Conservation (phyloP, 1,139 yeast genomes). For the Arxiozyma slooffiae region DNA sequence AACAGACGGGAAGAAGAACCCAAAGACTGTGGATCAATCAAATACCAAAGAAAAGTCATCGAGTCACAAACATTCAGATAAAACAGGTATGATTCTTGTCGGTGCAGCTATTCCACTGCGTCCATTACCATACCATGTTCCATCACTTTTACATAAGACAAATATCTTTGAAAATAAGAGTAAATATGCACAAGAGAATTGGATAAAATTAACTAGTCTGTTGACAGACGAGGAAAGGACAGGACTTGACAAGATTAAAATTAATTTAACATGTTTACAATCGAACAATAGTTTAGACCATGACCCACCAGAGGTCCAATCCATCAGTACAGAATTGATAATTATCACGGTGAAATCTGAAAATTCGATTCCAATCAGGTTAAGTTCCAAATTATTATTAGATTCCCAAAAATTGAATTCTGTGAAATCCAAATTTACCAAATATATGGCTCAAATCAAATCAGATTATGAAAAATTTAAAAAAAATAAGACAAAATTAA, state of each 20-base stretch:
- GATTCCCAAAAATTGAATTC: constrained; percentile 13
- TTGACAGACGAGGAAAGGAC: constrained; percentile 22
- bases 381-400: constrained; percentile 23
- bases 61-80: constrained; percentile 7
- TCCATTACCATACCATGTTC: constrained; percentile 32
- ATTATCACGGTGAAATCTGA: constrained; percentile 28
- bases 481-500: constrained; percentile 7
- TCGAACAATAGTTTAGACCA: constrained; percentile 21
- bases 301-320: constrained; percentile 24
- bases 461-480: constrained; percentile 13
- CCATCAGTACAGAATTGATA: constrained; percentile 22
- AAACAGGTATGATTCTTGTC: constrained; percentile 21
- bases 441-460: constrained; percentile 11
- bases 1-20: background rate
- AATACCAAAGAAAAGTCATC: background rate
- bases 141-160: constrained; percentile 28
- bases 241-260: constrained; percentile 21
- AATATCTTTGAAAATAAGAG: constrained; percentile 22
- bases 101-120: constrained; percentile 17
- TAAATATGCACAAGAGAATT: constrained; percentile 22
- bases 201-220: constrained; percentile 21
- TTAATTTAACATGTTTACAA: constrained; percentile 26
- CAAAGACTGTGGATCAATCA: background rate
- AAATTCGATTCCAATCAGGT: constrained; percentile 29
- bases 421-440: constrained; percentile 11